phyloP scores from a whole-genome alignment of 1,284 basidiomycete species.

The Moesziomyces aphidis region DNA sequence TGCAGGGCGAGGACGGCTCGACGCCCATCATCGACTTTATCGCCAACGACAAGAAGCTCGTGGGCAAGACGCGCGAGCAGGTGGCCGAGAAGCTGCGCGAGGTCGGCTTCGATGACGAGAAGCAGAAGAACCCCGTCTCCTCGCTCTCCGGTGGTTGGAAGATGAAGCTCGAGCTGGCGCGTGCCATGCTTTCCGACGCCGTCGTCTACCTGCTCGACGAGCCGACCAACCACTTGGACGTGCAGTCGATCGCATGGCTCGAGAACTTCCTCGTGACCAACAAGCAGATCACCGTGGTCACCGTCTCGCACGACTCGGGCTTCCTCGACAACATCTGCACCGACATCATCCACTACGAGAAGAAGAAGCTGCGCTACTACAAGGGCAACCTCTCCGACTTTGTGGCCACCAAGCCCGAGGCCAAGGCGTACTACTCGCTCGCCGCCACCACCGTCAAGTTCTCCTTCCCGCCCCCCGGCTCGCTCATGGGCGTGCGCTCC shows the following conservation, averaged over 20 bases:
- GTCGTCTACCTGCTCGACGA: conserved; percentile 91
- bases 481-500: conserved; percentile 95
- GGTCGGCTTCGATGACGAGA: conserved; percentile 84
- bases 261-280: conserved; percentile 78
- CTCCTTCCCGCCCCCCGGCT: conserved; percentile 94
- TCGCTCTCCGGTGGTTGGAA: conserved; percentile 98
- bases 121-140: conserved; percentile 86
- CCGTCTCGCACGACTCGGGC: conserved; percentile 97
- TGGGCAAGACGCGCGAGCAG: conserved; percentile 59
- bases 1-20: conserved; percentile 90
- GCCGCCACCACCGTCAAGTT: conserved; percentile 95
- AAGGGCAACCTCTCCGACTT: conserved; percentile 92
- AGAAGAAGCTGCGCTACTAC: conserved; percentile 96
- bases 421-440: conserved; percentile 96
- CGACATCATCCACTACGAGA: conserved; percentile 98
- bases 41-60: conserved; percentile 75
- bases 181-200: conserved; percentile 71
- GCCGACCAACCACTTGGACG: conserved; percentile 84
- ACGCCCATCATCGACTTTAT: conserved; percentile 88
- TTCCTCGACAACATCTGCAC: conserved; percentile 98
- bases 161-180: conserved; percentile 89
- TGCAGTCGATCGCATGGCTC: conserved; percentile 90
- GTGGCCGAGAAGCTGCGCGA: conserved; percentile 57
- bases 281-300: conserved; percentile 79
- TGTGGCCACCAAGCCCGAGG: conserved; percentile 90